Percentiles rank a stretch among this genome's conserved stretches.
Evolutionary conservation across 2,329 filamentous ascomycete genomes (phyloP).

Genomic region (Scedosporium minutisporum): DNA sequence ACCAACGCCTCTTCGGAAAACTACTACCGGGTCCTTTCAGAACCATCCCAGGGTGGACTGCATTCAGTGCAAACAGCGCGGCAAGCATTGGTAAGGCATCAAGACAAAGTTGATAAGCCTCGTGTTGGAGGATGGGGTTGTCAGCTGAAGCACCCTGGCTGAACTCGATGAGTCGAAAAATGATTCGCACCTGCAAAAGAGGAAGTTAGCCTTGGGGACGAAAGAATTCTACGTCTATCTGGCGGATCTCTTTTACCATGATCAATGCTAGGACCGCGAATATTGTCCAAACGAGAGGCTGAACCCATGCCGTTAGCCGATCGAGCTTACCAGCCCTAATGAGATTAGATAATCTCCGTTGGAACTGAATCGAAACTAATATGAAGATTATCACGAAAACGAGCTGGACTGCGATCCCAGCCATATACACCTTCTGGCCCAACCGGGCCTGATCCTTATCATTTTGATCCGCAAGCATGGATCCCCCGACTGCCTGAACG

Average conservation of each 20-base stretch:
- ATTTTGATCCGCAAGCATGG: conserved; percentile 10
- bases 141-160: conserved; percentile 22
- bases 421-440: conserved; percentile 30
- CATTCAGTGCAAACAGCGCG: conserved; percentile 28
- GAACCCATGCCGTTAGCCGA: conserved; percentile 5
- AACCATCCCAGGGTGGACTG: conserved; percentile 23
- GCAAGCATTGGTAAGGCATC: conserved; percentile 30
- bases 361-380: conserved; percentile 18
- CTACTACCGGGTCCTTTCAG: conserved; percentile 8
- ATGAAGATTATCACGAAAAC: conserved; percentile 35
- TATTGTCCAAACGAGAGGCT: conserved; percentile 10
- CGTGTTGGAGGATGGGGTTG: conserved; percentile 17
- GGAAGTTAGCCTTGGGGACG: background rate
- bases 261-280: conserved; percentile 24
- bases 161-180: conserved; percentile 43
- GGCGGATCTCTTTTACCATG: conserved; percentile 14
- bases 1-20: conserved; percentile 7
- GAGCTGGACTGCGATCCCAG: conserved; percentile 38
- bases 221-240: background rate
- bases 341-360: conserved; percentile 2
- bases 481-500: conserved; percentile 22
- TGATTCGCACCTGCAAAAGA: conserved; percentile 27
- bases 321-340: conserved; percentile 2
- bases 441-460: conserved; percentile 4
- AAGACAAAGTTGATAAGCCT: conserved; percentile 34